Evolutionary conservation across 1,284 basidiomycete species (phyloP), one percentile per base, ranked within the genome.

Genomic region (Trichosporon inkin): DNA sequence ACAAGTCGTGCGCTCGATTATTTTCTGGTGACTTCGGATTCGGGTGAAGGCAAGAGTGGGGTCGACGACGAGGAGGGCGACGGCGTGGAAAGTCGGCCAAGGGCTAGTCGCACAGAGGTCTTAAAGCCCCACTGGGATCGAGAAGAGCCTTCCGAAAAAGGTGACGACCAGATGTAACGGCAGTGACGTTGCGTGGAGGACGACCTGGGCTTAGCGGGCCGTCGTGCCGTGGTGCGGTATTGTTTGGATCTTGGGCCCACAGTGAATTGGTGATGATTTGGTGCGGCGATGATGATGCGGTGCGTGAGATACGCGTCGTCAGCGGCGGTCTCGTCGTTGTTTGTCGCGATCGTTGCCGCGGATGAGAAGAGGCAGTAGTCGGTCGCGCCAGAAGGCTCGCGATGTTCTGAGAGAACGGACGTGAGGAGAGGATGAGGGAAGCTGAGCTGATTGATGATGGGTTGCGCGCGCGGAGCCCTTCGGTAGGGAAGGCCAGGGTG

Each of bases 91-190:
- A n/a, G 28, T 16, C 6, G 41, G 22, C 6, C 14, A 47, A 5
- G 10, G 16, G 41, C 41, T 47, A 32, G 22, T 32, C 6, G 28
- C 28, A 32, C 28, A 32, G 16, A 28, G 44, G 11, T n/a, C 6
- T 49, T 17, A 49, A 49, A 32, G 24, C 44, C 24, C 44, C 28
- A 22, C 24, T 24, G 8, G 44, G 22, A 24, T 14, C 24, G 19
- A 49, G 24, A 49, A 49, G 44, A 32, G 17, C 28, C 28, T 32
- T 32, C 28, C 24, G 28, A 17, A 49, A 49, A 49, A 49, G 44
- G 44, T 49, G 44, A 49, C 44, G 22, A 16, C n/a, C 14, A 49
- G 44, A 32, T 32, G 44, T 49, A 49, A 49, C 44, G 44, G 44
- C 24, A 19, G 44, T 49, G 44, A 49, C 44, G 44, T 49, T 49